Conservation (phyloP, 2,329 filamentous ascomycete species). For the Ciborinia camelliae region DNA sequence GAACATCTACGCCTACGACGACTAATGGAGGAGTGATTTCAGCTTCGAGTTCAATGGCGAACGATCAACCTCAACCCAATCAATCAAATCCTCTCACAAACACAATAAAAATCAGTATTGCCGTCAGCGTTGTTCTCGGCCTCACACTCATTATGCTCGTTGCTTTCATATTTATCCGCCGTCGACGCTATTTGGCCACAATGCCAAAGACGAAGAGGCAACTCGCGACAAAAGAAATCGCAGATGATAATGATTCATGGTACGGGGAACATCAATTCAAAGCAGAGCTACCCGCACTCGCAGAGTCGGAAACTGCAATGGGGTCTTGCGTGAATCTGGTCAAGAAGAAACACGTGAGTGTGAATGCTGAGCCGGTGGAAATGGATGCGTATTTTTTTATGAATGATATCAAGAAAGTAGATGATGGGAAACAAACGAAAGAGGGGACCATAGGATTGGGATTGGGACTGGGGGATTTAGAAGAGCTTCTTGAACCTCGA, state of each 20-base stretch:
- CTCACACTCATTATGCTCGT: neutral
- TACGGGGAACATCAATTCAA: neutral
- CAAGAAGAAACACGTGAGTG: neutral
- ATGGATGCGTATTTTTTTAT: neutral
- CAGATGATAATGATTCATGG: neutral
- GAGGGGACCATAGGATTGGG: neutral
- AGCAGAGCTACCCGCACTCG: neutral
- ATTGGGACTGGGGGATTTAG: neutral
- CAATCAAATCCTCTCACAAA: neutral
- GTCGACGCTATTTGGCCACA: neutral
- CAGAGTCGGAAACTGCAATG: neutral
- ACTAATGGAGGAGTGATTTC: neutral
- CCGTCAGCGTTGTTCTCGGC: neutral
- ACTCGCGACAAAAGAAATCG: neutral
- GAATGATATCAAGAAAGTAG: fast-evolving
- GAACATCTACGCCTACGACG: no score
- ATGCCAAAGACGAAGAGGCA: neutral
- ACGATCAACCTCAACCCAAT: neutral
- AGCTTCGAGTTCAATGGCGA: no score
- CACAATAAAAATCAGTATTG: neutral
- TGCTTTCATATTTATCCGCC: neutral
- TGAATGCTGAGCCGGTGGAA: neutral
- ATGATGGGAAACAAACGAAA: neutral
- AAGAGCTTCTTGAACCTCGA: neutral
- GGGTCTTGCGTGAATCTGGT: neutral